phyloP scores from a whole-genome alignment of 345 rosid genomes.

The Lepidium aucheri region DNA sequence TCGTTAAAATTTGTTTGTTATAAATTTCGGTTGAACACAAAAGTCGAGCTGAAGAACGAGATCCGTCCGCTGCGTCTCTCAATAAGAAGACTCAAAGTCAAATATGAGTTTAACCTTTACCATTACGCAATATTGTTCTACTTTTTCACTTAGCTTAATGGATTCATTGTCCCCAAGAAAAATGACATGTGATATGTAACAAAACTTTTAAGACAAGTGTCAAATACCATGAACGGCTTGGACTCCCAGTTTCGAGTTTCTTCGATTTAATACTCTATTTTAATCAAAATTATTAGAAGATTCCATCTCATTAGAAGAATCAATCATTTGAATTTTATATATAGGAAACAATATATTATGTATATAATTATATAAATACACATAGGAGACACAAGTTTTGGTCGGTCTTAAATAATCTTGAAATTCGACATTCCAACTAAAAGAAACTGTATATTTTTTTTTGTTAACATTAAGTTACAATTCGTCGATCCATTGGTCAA shows the following conservation, averaged over 20 bases:
- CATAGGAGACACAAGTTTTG: not conserved
- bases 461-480: too few species aligned
- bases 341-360: not conserved
- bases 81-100: not conserved
- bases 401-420: not conserved
- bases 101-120: not conserved
- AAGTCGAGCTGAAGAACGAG: not conserved
- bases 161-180: conserved; percentile 16
- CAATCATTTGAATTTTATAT: not conserved
- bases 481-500: too few species aligned
- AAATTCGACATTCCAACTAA: not conserved
- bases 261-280: not conserved
- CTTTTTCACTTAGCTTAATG: not conserved
- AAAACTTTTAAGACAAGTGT: not conserved
- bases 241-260: not conserved
- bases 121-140: not conserved
- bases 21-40: too few species aligned
- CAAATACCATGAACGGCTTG: not conserved
- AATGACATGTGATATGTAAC: conserved; percentile 11
- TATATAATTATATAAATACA: not conserved
- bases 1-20: too few species aligned
- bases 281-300: not conserved
- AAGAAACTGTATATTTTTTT: not conserved
- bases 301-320: not conserved
- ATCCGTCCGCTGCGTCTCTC: not conserved